Conservation (phyloP, 2,329 filamentous ascomycete species). For the Akanthomyces dipterigenus region DNA sequence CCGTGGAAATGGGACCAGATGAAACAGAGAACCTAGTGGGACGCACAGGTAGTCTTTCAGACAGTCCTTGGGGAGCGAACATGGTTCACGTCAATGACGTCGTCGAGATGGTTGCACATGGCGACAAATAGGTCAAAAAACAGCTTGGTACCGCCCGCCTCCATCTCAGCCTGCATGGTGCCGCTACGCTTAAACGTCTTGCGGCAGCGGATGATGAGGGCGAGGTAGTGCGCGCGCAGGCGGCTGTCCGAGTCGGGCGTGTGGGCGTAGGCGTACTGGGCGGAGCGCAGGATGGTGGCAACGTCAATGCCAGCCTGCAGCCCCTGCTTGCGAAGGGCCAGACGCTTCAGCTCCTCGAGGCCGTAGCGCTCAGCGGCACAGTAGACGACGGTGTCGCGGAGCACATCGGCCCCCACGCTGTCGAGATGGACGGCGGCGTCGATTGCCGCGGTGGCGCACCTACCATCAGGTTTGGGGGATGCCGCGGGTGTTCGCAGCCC, state of each 20-base stretch:
- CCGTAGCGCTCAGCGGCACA: slow-evolving; percentile 87
- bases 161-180: slow-evolving; percentile 99
- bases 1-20: slow-evolving; percentile 9
- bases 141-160: slow-evolving; percentile 79
- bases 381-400: slow-evolving; percentile 92
- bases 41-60: slow-evolving; percentile 27
- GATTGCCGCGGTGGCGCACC: slow-evolving; percentile 33
- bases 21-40: neutral
- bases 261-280: slow-evolving; percentile 91
- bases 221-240: slow-evolving; percentile 93
- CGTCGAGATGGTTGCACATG: slow-evolving; percentile 97
- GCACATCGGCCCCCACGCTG: slow-evolving; percentile 66
- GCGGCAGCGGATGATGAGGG: slow-evolving; percentile 93
- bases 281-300: slow-evolving; percentile 82
- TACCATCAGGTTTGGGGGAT: slow-evolving; percentile 46
- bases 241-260: slow-evolving; percentile 88
- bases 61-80: slow-evolving; percentile 52
- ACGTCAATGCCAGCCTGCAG: slow-evolving; percentile 89
- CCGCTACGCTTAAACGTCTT: slow-evolving; percentile 97
- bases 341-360: slow-evolving; percentile 83
- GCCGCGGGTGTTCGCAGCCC: slow-evolving; percentile 36
- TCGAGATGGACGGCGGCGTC: slow-evolving; percentile 61
- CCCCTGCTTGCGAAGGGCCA: slow-evolving; percentile 90
- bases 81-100: slow-evolving; percentile 81
- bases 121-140: slow-evolving; percentile 98